A percentile compares a stretch with the other conserved stretches of the same genome.
Conservation (phyloP, 257 asterid species). For the Gardenia jasminoides region DNA sequence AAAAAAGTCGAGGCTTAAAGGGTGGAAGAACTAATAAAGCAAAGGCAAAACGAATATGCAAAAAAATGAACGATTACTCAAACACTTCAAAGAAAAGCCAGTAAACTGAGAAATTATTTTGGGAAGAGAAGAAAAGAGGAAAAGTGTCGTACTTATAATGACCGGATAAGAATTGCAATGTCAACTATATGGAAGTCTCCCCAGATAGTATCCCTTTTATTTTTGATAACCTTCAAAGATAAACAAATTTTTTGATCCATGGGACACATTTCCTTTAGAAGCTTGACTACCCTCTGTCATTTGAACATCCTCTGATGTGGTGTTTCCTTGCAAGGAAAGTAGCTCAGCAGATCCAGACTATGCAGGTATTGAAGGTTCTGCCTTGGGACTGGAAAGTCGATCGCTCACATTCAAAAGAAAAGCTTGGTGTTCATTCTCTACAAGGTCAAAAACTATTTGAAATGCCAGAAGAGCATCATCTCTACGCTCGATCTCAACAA, state of each 20-base stretch:
- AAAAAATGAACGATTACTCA: no score
- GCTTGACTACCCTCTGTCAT: slow-evolving; percentile 60
- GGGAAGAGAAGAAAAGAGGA: slow-evolving; percentile 5
- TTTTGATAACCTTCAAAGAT: slow-evolving; percentile 65
- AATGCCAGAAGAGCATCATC: slow-evolving; percentile 87
- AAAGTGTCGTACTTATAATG: slow-evolving; percentile 74
- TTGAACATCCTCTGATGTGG: slow-evolving; percentile 55
- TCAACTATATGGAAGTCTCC: slow-evolving; percentile 85
- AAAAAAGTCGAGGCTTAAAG: no score
- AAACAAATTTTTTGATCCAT: slow-evolving; percentile 50
- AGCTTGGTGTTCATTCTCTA: slow-evolving; percentile 88
- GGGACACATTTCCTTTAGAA: slow-evolving; percentile 29
- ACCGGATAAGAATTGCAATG: slow-evolving; percentile 85
- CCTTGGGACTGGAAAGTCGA: slow-evolving; percentile 56
- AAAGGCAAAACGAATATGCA: no score
- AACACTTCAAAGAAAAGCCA: no score
- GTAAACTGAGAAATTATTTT: no score
- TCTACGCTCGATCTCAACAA: slow-evolving; percentile 59
- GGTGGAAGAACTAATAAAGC: no score
- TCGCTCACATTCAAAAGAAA: slow-evolving; percentile 79
- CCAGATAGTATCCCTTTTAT: slow-evolving; percentile 87
- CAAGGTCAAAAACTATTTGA: slow-evolving; percentile 92
- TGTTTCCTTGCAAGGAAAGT: slow-evolving; percentile 39
- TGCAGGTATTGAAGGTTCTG: slow-evolving; percentile 42
- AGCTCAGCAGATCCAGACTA: slow-evolving; percentile 49